Base-by-base conservation (phyloP, 306 rosid genomes). In the Glycyrrhiza uralensis region DNA sequence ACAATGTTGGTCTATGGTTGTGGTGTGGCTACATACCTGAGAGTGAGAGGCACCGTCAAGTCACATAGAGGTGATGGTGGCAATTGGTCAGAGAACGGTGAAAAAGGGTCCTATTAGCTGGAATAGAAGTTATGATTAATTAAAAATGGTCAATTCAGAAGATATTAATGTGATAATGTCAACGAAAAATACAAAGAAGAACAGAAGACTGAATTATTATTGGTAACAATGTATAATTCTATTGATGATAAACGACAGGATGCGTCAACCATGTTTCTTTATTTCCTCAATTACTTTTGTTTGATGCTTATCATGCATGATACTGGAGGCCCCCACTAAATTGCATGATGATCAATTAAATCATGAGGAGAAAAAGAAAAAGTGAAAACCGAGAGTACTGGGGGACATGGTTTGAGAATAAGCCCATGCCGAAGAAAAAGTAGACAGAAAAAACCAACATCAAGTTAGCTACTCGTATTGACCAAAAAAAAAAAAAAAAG, bases 21-120 rank as follows among this genome's bases (percentile, higher is more conserved):
- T n/a, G n/a, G 84, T 93, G 98, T 38, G 33, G n/a, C n/a, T n/a
- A n/a, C n/a, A n/a, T 87, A 0, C 97, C 97, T 1, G 96, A 93
- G 49, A 93, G n/a, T n/a, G n/a, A n/a, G n/a, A n/a, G n/a, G 93
- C 2, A 71, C 86, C 0, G 92, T 88, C 73, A 93, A 71, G 15
- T 93, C 97, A 0, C 57, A 39, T 33, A 83, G n/a, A n/a, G n/a
- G n/a, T n/a, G n/a, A n/a, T n/a, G n/a, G n/a, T n/a, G n/a, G n/a
- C n/a, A n/a, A n/a, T n/a, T n/a, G n/a, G n/a, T n/a, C n/a, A n/a
- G n/a, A n/a, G n/a, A n/a, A n/a, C n/a, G n/a, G n/a, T n/a, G n/a
- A n/a, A n/a, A n/a, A n/a, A n/a, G n/a, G n/a, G n/a, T n/a, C n/a
- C n/a, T n/a, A n/a, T n/a, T n/a, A n/a, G n/a, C n/a, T n/a, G n/a